These are phyloP conservation scores for Ascosphaera apis DNA, from an alignment of 2,329 filamentous ascomycete species.

Conservation along the genomic window DNA sequence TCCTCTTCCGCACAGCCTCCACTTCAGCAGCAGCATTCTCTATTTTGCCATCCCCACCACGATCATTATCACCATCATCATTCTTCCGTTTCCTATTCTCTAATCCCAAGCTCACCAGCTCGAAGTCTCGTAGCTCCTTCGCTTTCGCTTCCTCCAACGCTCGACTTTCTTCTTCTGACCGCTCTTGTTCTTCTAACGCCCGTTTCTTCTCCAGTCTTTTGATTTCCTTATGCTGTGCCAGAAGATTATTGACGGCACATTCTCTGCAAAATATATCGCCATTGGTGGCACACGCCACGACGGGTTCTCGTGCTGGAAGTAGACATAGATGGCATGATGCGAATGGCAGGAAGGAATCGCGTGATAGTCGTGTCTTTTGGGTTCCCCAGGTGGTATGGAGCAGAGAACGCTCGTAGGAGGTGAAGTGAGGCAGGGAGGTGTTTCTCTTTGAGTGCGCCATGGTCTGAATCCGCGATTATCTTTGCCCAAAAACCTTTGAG, in stretches of 20 bases:
- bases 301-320: constrained; percentile 55
- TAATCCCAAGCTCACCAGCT: constrained; percentile 54
- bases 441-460: constrained; percentile 49
- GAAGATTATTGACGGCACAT: constrained; percentile 75
- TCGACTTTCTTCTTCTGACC: constrained; percentile 33
- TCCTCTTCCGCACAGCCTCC: constrained; percentile 23
- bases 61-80: constrained; percentile 10
- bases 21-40: constrained; percentile 20
- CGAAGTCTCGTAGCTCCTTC: constrained; percentile 59
- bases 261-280: constrained; percentile 92
- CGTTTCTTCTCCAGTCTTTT: constrained; percentile 50
- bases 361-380: constrained; percentile 58
- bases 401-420: constrained; percentile 64
- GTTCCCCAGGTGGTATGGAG: constrained; percentile 65
- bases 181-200: constrained; percentile 37
- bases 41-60: constrained; percentile 15
- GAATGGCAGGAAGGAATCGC: constrained; percentile 84
- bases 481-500: no score
- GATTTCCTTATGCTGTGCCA: constrained; percentile 78
- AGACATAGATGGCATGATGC: constrained; percentile 76
- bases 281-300: constrained; percentile 53
- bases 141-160: constrained; percentile 46
- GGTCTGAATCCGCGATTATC: not conserved
- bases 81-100: constrained; percentile 13
- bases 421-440: constrained; percentile 82